Percentiles rank a stretch among this genome's conserved stretches.
phyloP scores from a whole-genome alignment of 2,329 filamentous ascomycete genomes.

The Penicillium janthinellum region DNA sequence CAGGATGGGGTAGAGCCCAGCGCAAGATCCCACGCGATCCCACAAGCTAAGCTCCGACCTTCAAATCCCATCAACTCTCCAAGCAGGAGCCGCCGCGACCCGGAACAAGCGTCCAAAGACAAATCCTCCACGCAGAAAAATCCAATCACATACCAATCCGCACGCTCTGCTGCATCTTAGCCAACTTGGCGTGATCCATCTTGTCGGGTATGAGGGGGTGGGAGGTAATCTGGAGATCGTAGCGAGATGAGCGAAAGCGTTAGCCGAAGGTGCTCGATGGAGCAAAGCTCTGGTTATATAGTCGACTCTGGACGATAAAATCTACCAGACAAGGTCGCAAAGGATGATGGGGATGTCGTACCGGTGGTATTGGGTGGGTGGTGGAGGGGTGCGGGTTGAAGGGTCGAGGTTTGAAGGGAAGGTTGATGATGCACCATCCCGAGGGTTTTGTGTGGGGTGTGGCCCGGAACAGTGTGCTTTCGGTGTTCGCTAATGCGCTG shows the following conservation, averaged over 20 bases:
- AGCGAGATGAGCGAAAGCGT: slow-evolving; percentile 11
- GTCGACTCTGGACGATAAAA: neutral
- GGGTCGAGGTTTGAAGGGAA: slow-evolving; percentile 15
- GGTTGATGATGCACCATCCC: slow-evolving; percentile 23
- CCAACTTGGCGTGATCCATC: slow-evolving; percentile 69
- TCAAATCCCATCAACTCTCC: neutral
- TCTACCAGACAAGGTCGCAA: neutral
- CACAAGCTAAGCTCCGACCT: slow-evolving; percentile 4
- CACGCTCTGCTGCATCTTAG: slow-evolving; percentile 66
- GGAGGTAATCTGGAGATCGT: slow-evolving; percentile 11
- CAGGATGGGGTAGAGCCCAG: neutral
- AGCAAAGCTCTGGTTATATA: too few relatives aligned
- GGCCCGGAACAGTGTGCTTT: slow-evolving; percentile 19
- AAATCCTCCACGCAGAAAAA: neutral
- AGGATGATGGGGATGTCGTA: slow-evolving; percentile 9
- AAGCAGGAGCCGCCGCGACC: neutral
- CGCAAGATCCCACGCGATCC: neutral
- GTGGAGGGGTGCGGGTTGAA: slow-evolving; percentile 7
- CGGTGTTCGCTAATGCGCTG: slow-evolving; percentile 26
- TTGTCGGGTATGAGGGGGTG: slow-evolving; percentile 41
- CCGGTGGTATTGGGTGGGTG: slow-evolving; percentile 11
- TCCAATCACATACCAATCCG: slow-evolving; percentile 66
- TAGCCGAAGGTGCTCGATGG: slow-evolving; percentile 18
- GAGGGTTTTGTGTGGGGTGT: slow-evolving; percentile 32
- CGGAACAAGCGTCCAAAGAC: neutral